Conservation (phyloP, 2,329 filamentous ascomycete species). For the Aureobasidium melanogenum region DNA sequence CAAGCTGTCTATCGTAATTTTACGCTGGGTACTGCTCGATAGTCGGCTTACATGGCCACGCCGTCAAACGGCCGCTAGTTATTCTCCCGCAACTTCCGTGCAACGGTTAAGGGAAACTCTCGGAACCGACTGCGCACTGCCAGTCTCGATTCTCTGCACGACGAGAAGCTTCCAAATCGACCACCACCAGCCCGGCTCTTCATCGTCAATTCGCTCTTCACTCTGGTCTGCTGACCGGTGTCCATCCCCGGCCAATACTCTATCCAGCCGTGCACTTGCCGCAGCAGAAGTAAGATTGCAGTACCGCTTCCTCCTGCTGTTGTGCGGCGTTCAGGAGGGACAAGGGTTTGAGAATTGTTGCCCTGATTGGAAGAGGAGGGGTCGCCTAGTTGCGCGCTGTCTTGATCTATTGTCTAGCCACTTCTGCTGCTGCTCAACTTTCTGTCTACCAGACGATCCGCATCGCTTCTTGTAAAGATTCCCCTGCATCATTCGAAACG, state of each 20-base stretch:
- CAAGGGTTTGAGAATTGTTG: conserved; percentile 1
- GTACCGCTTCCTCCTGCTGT: neutral
- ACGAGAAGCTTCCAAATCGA: conserved; percentile 7
- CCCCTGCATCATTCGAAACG: neutral
- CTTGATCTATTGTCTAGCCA: neutral
- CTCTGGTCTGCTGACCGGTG: conserved; percentile 7
- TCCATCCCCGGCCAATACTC: neutral
- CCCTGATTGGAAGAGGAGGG: conserved; percentile 1
- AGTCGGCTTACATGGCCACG: neutral
- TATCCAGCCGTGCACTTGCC: neutral
- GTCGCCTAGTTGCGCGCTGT: neutral
- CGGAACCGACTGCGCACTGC: neutral
- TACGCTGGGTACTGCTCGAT: neutral
- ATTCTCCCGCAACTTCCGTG: conserved; percentile 4
- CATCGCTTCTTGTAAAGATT: conserved; percentile 8
- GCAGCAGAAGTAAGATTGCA: conserved; percentile 4
- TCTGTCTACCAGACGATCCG: conserved; percentile 1
- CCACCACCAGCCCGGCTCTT: conserved; percentile 2
- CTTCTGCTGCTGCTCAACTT: neutral
- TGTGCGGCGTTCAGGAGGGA: conserved; percentile 2
- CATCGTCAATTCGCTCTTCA: conserved; percentile 4
- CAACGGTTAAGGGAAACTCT: conserved; percentile 6
- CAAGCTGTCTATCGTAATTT: accelerated
- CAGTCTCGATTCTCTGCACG: neutral
- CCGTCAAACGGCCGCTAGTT: conserved; percentile 4